Base-by-base conservation (phyloP, 345 rosid species). In the Camelina sativa region DNA sequence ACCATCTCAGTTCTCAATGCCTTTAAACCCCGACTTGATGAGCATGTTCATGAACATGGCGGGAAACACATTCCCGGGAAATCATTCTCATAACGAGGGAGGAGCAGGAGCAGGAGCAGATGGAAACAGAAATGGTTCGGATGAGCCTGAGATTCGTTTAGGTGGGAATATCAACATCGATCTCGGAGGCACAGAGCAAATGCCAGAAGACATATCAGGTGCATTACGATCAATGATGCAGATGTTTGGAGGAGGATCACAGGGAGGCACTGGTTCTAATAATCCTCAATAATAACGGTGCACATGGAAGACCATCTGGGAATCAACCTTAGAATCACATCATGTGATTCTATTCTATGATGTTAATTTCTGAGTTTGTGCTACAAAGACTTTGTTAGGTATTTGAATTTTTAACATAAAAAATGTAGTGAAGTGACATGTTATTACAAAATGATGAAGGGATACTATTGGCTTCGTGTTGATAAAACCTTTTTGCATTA, bases 191-290 rank as follows among this genome's bases (percentile, higher is more conserved):
- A 54, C 53, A 1, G 69, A 74, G 23, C 63, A 68, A 74, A 69
- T 75, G 65, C 79, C 82, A 0, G 82, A 63, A 50, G 92, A 89
- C 37, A 32, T 92, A 20, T 76, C 83, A 0, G 90, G 86, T 20
- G 91, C 92, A 13, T 75, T 89, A 74, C 81, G 86, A 72, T 86
- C 92, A 15, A 50, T 87, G 81, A 89, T 92, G 93, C 85, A 79
- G 23, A 85, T 88, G 92, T 85, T 92, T 19, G 91, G 91, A 23
- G 91, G 91, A 23, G 76, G 88, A 22, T 65, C 90, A 23, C 70
- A 82, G 8, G 82, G 78, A 78, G 72, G 60, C 19, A 25, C 67
- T 66, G 78, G 74, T 28, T 46, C 55, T 22, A 54, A 19, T 13
- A 55, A 84, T 64, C 23, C 84, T 53, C 86, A 82, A 75, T 61